A percentile compares a stretch with the other conserved stretches of the same genome.
phyloP scores from a whole-genome alignment of 148 eudicot genomes.

The Pouteria glomerata region DNA sequence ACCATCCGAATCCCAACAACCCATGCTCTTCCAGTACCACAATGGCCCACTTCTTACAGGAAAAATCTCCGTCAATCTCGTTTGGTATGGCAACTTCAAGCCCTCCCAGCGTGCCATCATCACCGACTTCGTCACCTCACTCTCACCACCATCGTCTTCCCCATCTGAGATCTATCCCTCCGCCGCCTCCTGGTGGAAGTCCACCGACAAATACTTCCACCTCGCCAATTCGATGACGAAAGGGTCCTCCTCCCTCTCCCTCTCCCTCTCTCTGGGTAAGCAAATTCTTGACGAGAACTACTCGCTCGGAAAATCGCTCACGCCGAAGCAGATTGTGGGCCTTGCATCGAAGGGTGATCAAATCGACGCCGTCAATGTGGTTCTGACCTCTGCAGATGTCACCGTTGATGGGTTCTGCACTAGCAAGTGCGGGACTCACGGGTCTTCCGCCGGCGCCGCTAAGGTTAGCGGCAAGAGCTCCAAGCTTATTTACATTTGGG shows the following conservation, averaged over 20 bases:
- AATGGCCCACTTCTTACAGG: slow-evolving; percentile 31
- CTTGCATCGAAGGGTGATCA: slow-evolving; percentile 28
- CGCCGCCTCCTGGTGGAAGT: slow-evolving; percentile 37
- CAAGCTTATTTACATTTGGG: slow-evolving; percentile 48
- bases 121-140: slow-evolving; percentile 34
- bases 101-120: slow-evolving; percentile 32
- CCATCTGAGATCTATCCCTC: slow-evolving; percentile 20
- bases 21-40: slow-evolving; percentile 24
- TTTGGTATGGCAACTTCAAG: slow-evolving; percentile 46
- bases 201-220: slow-evolving; percentile 30
- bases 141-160: slow-evolving; percentile 9
- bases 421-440: slow-evolving; percentile 49
- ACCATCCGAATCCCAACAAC: no score
- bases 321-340: slow-evolving; percentile 11
- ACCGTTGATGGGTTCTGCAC: slow-evolving; percentile 37
- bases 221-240: slow-evolving; percentile 13
- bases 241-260: slow-evolving; percentile 7
- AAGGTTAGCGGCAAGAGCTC: slow-evolving; percentile 1
- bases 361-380: slow-evolving; percentile 29
- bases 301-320: slow-evolving; percentile 30
- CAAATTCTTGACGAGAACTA: slow-evolving; percentile 25
- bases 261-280: slow-evolving; percentile 18
- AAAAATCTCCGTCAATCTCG: slow-evolving; percentile 25
- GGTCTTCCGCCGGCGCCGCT: slow-evolving; percentile 21
- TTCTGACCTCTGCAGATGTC: slow-evolving; percentile 50